A percentile compares a stretch with the other conserved stretches of the same genome.
These are phyloP conservation scores for Umbelopsis ramanniana DNA, from an alignment of 192 early-diverging fungal species.

Conservation along the genomic window DNA sequence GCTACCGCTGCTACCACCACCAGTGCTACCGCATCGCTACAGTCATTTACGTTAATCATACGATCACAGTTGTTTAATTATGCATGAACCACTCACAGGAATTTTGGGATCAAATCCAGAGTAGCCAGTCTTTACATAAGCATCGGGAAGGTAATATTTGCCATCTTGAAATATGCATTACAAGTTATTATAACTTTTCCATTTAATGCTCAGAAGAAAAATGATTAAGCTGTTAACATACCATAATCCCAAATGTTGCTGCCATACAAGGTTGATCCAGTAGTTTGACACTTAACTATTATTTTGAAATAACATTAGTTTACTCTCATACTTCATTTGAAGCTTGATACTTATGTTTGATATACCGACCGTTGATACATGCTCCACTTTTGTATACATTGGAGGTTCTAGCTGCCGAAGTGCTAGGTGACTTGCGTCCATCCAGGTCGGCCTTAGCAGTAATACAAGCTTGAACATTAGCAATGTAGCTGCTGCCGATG, in stretches of 20 bases:
- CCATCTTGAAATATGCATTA: background rate
- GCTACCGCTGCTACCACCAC: background rate
- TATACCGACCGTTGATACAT: background rate
- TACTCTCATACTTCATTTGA: background rate
- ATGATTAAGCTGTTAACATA: background rate
- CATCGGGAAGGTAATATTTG: conserved; percentile 7
- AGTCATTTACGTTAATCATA: too few species aligned
- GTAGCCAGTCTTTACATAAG: conserved; percentile 17
- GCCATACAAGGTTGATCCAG: conserved; percentile 1
- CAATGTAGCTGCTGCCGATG: background rate
- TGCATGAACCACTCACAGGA: too few species aligned
- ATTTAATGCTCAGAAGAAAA: too few species aligned
- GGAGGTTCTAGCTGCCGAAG: background rate
- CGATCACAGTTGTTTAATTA: too few species aligned
- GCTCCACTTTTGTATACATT: conserved; percentile 2
- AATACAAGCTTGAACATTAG: background rate
- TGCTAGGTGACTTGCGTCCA: background rate
- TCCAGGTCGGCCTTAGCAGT: background rate
- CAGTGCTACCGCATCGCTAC: background rate
- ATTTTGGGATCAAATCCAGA: background rate
- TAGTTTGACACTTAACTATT: conserved; percentile 13
- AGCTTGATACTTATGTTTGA: background rate
- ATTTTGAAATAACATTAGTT: background rate
- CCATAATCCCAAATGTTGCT: conserved; percentile 13
- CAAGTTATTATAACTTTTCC: too few species aligned